Evolutionary conservation across 2,329 filamentous ascomycete genomes (phyloP).

Genomic region (Penicillium griseofulvum): DNA sequence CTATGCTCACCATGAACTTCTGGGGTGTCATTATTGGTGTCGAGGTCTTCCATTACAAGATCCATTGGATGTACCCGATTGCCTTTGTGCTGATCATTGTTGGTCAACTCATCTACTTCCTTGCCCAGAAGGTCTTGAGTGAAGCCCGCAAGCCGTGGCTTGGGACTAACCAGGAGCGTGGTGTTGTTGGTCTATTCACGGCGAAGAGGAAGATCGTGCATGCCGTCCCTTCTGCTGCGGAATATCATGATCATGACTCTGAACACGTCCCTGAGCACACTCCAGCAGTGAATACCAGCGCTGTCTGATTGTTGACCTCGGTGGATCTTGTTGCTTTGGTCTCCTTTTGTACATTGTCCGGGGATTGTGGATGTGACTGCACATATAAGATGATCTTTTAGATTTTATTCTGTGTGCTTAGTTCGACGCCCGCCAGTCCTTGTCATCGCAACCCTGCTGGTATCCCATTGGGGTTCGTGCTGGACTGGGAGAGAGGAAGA

Average conservation of each 20-base stretch:
- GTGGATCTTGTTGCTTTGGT: background rate
- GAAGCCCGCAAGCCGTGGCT: conserved; percentile 96
- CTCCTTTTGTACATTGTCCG: background rate
- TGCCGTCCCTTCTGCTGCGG: conserved; percentile 10
- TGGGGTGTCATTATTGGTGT: conserved; percentile 95
- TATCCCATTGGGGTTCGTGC: too few relatives aligned
- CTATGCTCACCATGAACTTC: conserved; percentile 88
- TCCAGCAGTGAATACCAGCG: conserved; percentile 10
- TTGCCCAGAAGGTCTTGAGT: conserved; percentile 75
- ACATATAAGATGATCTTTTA: background rate
- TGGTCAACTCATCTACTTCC: conserved; percentile 82
- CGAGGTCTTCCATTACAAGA: conserved; percentile 72
- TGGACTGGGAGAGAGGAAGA: background rate
- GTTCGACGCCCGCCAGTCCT: background rate
- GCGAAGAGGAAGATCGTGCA: conserved; percentile 69
- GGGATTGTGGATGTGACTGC: background rate
- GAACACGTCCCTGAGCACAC: conserved; percentile 8
- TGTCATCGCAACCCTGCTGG: background rate
- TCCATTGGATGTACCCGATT: conserved; percentile 92
- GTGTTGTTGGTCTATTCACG: conserved; percentile 77
- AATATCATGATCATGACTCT: conserved; percentile 13
- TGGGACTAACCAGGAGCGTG: conserved; percentile 77
- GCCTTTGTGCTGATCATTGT: conserved; percentile 90
- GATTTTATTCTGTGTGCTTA: background rate
- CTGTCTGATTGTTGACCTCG: conserved; percentile 4